Evolutionary conservation across 805 yeast genomes (phyloP).

Genomic region (Ogataea polymorpha): DNA sequence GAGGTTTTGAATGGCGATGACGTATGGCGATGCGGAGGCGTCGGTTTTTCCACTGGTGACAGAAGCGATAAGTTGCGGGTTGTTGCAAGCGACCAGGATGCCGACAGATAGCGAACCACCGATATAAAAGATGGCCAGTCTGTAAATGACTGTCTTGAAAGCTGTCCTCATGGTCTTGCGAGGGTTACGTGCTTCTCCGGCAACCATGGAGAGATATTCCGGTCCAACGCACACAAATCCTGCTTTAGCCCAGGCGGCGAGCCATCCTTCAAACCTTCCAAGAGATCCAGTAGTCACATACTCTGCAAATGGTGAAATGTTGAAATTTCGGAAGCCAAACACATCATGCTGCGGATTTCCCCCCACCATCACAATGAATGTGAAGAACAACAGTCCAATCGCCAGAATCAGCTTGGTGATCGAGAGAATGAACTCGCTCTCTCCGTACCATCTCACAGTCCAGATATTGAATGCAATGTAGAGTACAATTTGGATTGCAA

Average conservation of each 20-base stretch:
- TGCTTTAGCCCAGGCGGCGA: conserved; percentile 38
- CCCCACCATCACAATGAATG: conserved; percentile 54
- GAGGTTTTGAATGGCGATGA: conserved; percentile 67
- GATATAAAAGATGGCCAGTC: conserved; percentile 43
- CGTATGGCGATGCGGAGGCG: conserved; percentile 76
- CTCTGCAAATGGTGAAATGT: conserved; percentile 39
- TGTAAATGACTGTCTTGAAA: conserved; percentile 40
- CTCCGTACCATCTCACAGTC: conserved; percentile 50
- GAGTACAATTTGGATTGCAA: conserved; percentile 40
- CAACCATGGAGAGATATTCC: conserved; percentile 43
- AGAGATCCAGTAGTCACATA: conserved; percentile 35
- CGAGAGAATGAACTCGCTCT: conserved; percentile 45
- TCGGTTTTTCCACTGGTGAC: conserved; percentile 58
- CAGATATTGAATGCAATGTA: conserved; percentile 43
- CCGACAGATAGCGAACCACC: conserved; percentile 39
- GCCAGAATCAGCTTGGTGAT: conserved; percentile 48
- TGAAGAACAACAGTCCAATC: conserved; percentile 46
- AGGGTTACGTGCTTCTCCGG: conserved; percentile 43
- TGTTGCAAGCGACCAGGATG: conserved; percentile 37
- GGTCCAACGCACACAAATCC: conserved; percentile 42
- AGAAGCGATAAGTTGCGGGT: conserved; percentile 39
- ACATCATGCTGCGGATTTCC: conserved; percentile 52
- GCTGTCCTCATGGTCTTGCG: conserved; percentile 39
- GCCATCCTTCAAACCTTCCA: conserved; percentile 43
- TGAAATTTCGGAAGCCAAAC: conserved; percentile 47